Evolutionary conservation across 768 basidiomycete species (phyloP), one percentile per base, ranked within the genome.

Genomic region (Mycena kentingensis): DNA sequence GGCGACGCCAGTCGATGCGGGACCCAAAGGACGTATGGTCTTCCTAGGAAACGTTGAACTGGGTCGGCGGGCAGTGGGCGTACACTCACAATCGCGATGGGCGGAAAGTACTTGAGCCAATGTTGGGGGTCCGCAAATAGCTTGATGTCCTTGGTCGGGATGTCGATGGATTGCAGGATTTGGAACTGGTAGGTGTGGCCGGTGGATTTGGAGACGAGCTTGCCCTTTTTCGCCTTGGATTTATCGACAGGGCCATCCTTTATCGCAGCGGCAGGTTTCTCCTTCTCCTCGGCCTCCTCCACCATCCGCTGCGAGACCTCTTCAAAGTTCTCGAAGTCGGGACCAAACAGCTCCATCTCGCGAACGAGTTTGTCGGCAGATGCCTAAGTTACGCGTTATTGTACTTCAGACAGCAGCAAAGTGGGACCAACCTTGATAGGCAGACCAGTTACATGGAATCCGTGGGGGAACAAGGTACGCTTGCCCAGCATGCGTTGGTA

Each of bases 111-210:
- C 24, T 81, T 79, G 64, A 95, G 73, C 97, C 97, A 99, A 69
- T 95, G 76, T 52, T 84, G 73, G n/a, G 97, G 90, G 67, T 99
- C 95, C 2, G 95, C 93, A 62, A 99, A 99, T 65, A 90, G 88
- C 72, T 97, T 97, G 74, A 98, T 92, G 62, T 98, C 93, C 11
- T 76, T 69, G 34, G 88, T 82, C 12, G 94, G 91, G 5, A 98
- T 86, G 43, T 90, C 86, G 60, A 97, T 91, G 35, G 92, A 89
- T 65, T 95, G 88, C 87, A 98, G 88, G 69, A 98, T 98, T 77
- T 98, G 97, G 80, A 98, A 99, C 67, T 99, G 97, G 72, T 98
- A 98, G 26, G 87, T 87, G 55, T 91, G 77, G 2, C 96, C 97
- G 2, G 96, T 96, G 0, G 90, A 85, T 73, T 99, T 98, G 16